Base-by-base conservation (phyloP, 148 eudicot genomes). In the Limonium bicolor region DNA sequence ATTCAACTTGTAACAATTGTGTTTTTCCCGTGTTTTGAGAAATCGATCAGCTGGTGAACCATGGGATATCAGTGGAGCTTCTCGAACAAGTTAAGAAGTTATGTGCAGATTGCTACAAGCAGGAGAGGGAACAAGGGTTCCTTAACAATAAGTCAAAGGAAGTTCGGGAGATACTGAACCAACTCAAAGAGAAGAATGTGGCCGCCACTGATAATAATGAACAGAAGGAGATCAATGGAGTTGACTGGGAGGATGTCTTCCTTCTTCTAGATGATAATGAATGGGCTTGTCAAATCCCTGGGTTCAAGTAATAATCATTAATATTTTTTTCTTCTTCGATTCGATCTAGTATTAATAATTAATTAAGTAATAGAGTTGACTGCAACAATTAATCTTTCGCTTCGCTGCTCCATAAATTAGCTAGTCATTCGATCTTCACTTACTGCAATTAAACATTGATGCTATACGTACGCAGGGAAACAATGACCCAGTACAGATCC, bases 171-270 rank as follows among this genome's bases (percentile, higher is more conserved):
- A 50, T 67, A 73, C 13, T 87, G 71, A 65, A 78, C 2, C n/a
- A n/a, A n/a, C n/a, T n/a, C n/a, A n/a, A n/a, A n/a, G n/a, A n/a
- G n/a, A n/a, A n/a, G n/a, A n/a, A n/a, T n/a, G n/a, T n/a, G n/a
- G n/a, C n/a, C n/a, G n/a, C n/a, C n/a, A n/a, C n/a, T n/a, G 47
- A 27, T 76, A 53, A 2, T 73, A 12, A 68, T 73, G 27, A 76
- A 60, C 66, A 42, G 4, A 62, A 60, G 15, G 79, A 63, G 51
- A 24, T 82, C 25, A 88, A 82, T 25, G 67, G 71, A 21, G 54
- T 69, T 27, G 96, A 87, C 30, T 87, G 96, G 96, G 96, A 87
- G 32, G 96, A 87, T 58, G 88, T 76, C 28, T 66, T 82, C 62
- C 65, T 69, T 40, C 79, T 87, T 27, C 51, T 78, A 21, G 88